phyloP scores from a whole-genome alignment of 2,329 filamentous ascomycete species.

The Aspergillus aculeatus region DNA sequence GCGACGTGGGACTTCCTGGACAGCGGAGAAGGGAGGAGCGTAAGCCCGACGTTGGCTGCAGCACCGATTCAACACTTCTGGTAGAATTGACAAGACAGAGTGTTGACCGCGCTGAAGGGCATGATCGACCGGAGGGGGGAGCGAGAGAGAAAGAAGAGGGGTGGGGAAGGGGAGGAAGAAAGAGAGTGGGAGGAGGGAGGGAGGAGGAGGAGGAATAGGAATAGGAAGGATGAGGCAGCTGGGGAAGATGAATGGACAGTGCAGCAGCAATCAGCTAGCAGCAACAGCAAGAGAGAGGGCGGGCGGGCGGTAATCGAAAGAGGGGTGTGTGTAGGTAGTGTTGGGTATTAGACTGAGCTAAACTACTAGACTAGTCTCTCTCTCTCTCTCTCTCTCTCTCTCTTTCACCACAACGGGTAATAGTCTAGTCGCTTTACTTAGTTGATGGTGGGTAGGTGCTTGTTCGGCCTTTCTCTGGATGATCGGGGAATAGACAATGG shows the following conservation, averaged over 20 bases:
- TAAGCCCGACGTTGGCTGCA: constrained; percentile 7
- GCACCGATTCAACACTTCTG: constrained; percentile 22
- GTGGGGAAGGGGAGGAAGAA: constrained; percentile 6
- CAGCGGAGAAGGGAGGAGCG: not conserved
- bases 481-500: not conserved
- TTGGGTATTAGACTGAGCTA: too few species aligned
- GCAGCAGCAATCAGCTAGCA: not conserved
- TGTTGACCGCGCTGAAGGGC: constrained; percentile 19
- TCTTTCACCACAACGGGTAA: not conserved
- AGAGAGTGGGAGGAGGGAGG: constrained; percentile 2
- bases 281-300: not conserved
- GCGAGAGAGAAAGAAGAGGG: constrained; percentile 7
- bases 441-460: not conserved
- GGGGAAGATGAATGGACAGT: not conserved
- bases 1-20: constrained; percentile 15
- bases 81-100: constrained; percentile 22
- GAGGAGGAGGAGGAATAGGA: not conserved
- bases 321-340: not conserved
- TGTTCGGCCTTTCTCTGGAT: not conserved
- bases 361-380: too few species aligned
- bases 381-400: too few species aligned
- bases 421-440: not conserved
- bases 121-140: constrained; percentile 24
- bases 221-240: constrained; percentile 6
- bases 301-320: not conserved